A percentile compares a stretch with the other conserved stretches of the same genome.
phyloP scores from a whole-genome alignment of 2,329 filamentous ascomycete species.

The Cordyceps pruinosa region DNA sequence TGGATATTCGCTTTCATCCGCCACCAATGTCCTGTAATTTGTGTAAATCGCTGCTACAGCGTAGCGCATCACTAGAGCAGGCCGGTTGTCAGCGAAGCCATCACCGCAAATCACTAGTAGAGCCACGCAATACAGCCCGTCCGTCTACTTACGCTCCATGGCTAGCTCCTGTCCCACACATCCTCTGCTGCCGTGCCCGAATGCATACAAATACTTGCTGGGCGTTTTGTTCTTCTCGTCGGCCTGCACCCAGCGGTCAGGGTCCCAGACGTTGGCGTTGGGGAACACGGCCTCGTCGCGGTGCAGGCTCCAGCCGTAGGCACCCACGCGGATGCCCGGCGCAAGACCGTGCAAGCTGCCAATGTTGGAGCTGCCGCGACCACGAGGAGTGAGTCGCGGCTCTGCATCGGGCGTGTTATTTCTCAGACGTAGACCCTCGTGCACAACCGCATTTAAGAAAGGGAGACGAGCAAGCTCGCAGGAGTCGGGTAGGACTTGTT shows the following conservation, averaged over 20 bases:
- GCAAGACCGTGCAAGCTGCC: neutral
- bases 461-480: neutral
- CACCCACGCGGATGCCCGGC: neutral
- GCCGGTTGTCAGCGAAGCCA: neutral
- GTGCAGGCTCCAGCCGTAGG: neutral
- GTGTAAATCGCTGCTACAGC: neutral
- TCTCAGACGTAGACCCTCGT: neutral
- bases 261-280: neutral
- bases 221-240: neutral
- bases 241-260: neutral
- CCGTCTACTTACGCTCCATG: neutral
- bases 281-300: neutral
- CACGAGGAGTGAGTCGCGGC: neutral
- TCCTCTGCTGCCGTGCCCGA: neutral
- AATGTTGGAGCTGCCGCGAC: neutral
- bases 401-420: neutral
- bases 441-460: neutral
- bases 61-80: neutral
- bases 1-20: neutral
- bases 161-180: neutral
- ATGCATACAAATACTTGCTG: neutral
- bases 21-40: neutral
- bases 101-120: too few relatives aligned
- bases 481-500: neutral
- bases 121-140: neutral